Percentiles rank a stretch among this genome's conserved stretches.
phyloP scores from a whole-genome alignment of 441 rosid species.

The Sinapis alba region DNA sequence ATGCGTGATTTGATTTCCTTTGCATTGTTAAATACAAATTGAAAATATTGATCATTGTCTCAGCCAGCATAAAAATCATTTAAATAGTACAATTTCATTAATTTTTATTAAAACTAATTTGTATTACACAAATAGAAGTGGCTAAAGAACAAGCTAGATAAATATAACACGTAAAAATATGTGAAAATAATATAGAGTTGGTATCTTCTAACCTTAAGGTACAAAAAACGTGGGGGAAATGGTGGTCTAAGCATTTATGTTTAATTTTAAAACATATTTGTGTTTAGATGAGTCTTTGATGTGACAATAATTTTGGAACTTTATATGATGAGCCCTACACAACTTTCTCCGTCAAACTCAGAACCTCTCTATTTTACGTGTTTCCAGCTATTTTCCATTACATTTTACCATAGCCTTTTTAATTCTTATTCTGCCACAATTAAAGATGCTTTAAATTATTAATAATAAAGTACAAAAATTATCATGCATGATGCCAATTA shows the following conservation, averaged over 20 bases:
- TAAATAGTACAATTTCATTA: neutral
- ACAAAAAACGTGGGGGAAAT: constrained; percentile 23
- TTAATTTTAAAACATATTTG: neutral
- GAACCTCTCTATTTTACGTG: constrained; percentile 20
- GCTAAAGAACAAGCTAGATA: neutral
- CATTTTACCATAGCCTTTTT: constrained; percentile 1
- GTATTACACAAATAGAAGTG: neutral
- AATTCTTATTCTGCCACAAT: neutral
- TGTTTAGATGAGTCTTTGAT: constrained; percentile 17
- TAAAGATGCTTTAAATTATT: neutral
- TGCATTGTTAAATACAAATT: neutral
- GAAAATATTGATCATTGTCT: neutral
- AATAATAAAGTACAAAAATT: neutral
- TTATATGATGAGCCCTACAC: constrained; percentile 30
- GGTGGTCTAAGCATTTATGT: constrained; percentile 4
- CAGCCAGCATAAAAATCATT: neutral
- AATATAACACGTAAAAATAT: neutral
- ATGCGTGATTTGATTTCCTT: neutral
- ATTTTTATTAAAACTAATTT: neutral
- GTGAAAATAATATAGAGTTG: neutral
- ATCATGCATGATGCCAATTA: neutral
- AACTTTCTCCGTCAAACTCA: constrained; percentile 22
- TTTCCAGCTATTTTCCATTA: constrained; percentile 29
- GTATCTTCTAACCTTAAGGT: neutral
- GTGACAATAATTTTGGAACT: constrained; percentile 28